Evolutionary conservation across 2,329 filamentous ascomycete genomes (phyloP).

Genomic region (Clonostachys sp.): DNA sequence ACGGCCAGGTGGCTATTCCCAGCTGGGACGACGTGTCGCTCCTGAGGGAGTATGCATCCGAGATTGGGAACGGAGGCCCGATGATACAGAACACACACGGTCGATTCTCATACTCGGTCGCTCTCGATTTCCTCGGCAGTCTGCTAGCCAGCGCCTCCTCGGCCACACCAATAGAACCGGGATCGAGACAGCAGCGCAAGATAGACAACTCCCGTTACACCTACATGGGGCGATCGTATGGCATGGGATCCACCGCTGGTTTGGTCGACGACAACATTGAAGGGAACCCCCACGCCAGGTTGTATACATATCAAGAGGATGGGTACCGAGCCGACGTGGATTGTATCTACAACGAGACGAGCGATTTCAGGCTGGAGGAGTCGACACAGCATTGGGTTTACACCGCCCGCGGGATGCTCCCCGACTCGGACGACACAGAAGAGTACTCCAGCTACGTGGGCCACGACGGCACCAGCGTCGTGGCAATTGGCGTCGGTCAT

Average conservation of each 20-base stretch:
- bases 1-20: constrained; percentile 10
- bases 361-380: constrained; percentile 12
- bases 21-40: constrained; percentile 9
- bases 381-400: background rate
- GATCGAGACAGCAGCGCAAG: constrained; percentile 11
- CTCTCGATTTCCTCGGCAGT: constrained; percentile 10
- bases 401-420: background rate
- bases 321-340: constrained; percentile 21
- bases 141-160: constrained; percentile 12
- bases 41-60: constrained; percentile 14
- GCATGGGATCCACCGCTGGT: constrained; percentile 15
- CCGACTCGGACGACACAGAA: background rate
- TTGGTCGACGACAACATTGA: constrained; percentile 1
- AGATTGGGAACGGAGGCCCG: constrained; percentile 7
- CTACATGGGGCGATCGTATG: constrained; percentile 18
- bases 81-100: constrained; percentile 9
- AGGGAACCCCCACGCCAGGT: constrained; percentile 3
- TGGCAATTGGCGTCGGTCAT: background rate
- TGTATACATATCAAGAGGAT: constrained; percentile 23
- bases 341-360: constrained; percentile 28
- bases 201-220: constrained; percentile 14
- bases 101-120: constrained; percentile 15
- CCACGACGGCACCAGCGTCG: background rate
- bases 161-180: constrained; percentile 10
- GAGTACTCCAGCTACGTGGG: constrained; percentile 1